Percentiles rank a stretch among this genome's conserved stretches.
Evolutionary conservation across 768 basidiomycete species (phyloP).

Genomic region (Neoboletus subvelutipes): DNA sequence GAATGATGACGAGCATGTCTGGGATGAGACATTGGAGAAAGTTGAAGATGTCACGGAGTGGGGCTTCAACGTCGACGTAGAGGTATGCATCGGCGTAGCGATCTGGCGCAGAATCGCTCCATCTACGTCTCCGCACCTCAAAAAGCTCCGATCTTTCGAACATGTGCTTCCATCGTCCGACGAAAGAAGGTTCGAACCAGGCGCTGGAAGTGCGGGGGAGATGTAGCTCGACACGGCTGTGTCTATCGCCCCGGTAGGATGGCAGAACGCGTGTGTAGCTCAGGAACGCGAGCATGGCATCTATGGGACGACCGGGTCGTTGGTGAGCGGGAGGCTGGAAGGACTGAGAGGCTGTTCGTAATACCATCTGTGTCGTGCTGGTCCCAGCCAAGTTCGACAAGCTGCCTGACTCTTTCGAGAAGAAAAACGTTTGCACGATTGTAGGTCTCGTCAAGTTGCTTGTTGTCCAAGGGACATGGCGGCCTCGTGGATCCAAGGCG

Average conservation of each 20-base stretch:
- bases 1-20: conserved; percentile 9
- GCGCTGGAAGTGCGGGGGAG: conserved; percentile 4
- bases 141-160: not conserved
- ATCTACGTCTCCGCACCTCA: not conserved
- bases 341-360: not conserved
- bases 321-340: not conserved
- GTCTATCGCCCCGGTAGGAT: not conserved
- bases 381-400: conserved; percentile 1
- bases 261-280: not conserved
- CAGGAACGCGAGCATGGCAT: not conserved
- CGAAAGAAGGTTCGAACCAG: not conserved
- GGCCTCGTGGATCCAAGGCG: not conserved
- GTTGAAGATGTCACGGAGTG: conserved; percentile 6
- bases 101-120: not conserved
- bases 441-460: not conserved
- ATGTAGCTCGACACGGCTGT: not conserved
- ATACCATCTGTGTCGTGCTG: not conserved
- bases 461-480: not conserved
- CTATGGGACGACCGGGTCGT: not conserved
- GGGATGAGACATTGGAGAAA: conserved; percentile 5
- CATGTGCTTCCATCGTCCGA: conserved; percentile 1
- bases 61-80: conserved; percentile 8
- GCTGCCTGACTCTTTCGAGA: not conserved
- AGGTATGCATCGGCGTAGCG: conserved; percentile 5
- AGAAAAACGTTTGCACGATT: not conserved